Base-by-base conservation (phyloP, 208 protist species). In the Phytomonas sp. region DNA sequence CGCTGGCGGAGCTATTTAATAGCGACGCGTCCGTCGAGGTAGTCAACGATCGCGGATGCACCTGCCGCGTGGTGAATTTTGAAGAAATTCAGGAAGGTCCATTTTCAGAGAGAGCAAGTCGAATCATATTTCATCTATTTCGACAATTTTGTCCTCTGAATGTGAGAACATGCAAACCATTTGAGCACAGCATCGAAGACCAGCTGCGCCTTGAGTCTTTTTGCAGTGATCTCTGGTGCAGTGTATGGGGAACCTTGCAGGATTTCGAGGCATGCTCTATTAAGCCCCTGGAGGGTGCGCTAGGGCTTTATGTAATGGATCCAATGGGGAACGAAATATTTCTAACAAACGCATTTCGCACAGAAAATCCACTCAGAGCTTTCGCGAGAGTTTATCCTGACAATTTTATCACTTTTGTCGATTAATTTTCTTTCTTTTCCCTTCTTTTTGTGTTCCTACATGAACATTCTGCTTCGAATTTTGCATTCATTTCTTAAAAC, bases 251-350 rank as follows among this genome's bases (percentile, higher is more conserved):
- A 29, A 89, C 80, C 1, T 53, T 60, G 23, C 68, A 79, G 36
- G 84, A 88, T 53, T 93, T 84, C 71, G 70, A 31, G 37, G 36
- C 13, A n/a, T 72, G 70, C 29, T 82, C 78, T 0, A 68, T 80
- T 60, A 43, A 72, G 5, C 63, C 77, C 0, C 43, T 89, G 37
- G 61, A 77, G 5, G 82, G 83, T 4, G 73, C 87, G 9, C 62
- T 93, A 6, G 82, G 84, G n/a, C 62, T 90, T 30, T 68, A 81
- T 66, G 64, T 85, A 4, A 77, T 93, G 60, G 83, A 93, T 51
- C 62, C 43, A 9, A 46, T 81, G 3, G 87, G 83, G 17, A 82
- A 82, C 34, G 75, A 79, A 15, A 30, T 83, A 11, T 89, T 85
- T 64, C 66, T 93, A 7, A 84, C 76, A 28, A 77, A 73, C 37